Percentiles rank a stretch among this genome's conserved stretches.
These are phyloP conservation scores for Lippia alba DNA, from an alignment of 305 asterid genomes.

Conservation along the genomic window DNA sequence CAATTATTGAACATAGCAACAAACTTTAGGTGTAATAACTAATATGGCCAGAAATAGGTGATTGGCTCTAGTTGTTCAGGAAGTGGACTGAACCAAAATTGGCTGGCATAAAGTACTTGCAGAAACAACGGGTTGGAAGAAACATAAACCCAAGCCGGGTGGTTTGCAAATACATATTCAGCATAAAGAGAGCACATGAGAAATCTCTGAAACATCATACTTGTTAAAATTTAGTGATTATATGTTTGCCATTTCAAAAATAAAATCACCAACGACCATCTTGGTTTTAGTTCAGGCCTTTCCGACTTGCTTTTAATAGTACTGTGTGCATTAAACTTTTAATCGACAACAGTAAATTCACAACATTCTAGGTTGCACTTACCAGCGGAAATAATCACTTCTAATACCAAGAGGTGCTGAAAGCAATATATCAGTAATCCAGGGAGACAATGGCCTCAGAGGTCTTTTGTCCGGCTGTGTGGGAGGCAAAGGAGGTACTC, in stretches of 20 bases:
- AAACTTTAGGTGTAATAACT: neutral
- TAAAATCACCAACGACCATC: neutral
- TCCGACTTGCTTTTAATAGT: neutral
- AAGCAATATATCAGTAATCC: slow-evolving; percentile 88
- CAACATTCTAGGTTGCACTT: slow-evolving; percentile 26
- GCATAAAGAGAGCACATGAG: neutral
- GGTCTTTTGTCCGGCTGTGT: slow-evolving; percentile 67
- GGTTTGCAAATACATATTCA: neutral
- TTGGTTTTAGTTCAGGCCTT: slow-evolving; percentile 8
- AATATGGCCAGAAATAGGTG: slow-evolving; percentile 6
- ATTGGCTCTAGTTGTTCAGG: neutral
- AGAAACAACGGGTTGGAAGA: neutral
- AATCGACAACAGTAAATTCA: neutral
- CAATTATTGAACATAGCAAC: slow-evolving; percentile 6
- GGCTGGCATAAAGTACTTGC: slow-evolving; percentile 10
- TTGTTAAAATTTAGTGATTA: neutral
- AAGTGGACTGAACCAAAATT: neutral
- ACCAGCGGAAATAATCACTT: slow-evolving; percentile 93
- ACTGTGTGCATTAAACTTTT: neutral
- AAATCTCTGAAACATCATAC: neutral
- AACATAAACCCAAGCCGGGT: slow-evolving; percentile 13
- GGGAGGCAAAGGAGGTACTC: slow-evolving; percentile 45
- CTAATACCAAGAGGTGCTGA: slow-evolving; percentile 75
- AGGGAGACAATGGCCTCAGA: slow-evolving; percentile 80
- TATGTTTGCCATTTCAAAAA: slow-evolving; percentile 7